Base-by-base conservation (phyloP, 345 rosid genomes). In the Conringia planisiliqua region DNA sequence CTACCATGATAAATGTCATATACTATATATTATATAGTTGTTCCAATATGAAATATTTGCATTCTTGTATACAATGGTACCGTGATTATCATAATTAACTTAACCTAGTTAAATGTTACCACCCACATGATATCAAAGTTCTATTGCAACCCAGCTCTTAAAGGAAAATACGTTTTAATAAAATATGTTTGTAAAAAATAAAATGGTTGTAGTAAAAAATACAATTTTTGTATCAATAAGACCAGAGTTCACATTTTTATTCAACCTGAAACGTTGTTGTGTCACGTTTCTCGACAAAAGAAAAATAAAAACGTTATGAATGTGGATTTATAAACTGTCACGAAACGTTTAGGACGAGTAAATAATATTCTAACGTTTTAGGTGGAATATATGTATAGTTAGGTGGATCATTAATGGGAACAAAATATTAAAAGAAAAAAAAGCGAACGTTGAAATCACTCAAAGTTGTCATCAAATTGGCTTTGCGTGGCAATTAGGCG, bases 391-490 rank as follows among this genome's bases (percentile, higher is more conserved):
- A 32, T 32, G 35, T 32, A 32, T 6, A 16, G 16, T 39, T 54
- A 26, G 38, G 39, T 36, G 47, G 33, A 33, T 17, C 12, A 51
- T 7, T 47, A 26, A 16, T 16, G 17, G 26, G 24, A 22, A 22
- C 24, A 22, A 2, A 1, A 1, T 22, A 22, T 22, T 22, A 22
- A 22, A 22, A 22, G 24, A 22, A 3, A 32, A 12, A 16, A 5
- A 56, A 70, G 57, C 12, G 44, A 42, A 62, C 75, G 75, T 71
- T 48, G 68, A 60, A 71, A 71, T 71, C 47, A 47, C 75, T 71
- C 48, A 71, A 60, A 71, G 59, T 16, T 32, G 75, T 36, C 59
- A 60, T 18, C 75, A 47, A 59, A 60, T 0, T 32, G 35, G 75
- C 59, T 59, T 35, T 71, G 59, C 42, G 75, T 60, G 47, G 6